Conservation (phyloP, 2,329 filamentous ascomycete genomes). For the Orbilia brochopaga region DNA sequence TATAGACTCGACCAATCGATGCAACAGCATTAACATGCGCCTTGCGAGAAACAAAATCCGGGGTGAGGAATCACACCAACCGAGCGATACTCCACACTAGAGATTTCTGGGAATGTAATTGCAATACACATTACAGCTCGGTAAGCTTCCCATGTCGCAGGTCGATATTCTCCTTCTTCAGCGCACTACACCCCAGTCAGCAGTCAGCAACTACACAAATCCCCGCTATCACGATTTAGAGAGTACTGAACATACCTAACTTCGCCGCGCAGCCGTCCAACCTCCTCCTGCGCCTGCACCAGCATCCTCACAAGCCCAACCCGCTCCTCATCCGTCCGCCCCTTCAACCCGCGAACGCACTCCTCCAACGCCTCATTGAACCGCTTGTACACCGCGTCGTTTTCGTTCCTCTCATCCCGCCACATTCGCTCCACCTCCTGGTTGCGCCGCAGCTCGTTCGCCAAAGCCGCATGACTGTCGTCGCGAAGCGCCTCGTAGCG, state of each 20-base stretch:
- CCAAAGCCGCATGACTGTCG: slow-evolving; percentile 50
- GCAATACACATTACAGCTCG: slow-evolving; percentile 20
- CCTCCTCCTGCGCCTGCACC: slow-evolving; percentile 77
- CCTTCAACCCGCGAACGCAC: slow-evolving; percentile 76
- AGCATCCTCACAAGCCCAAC: slow-evolving; percentile 70
- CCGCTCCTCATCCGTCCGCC: slow-evolving; percentile 74
- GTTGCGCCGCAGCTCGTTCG: slow-evolving; percentile 52
- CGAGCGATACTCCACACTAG: neutral
- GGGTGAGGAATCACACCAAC: neutral
- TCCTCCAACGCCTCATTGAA: slow-evolving; percentile 91
- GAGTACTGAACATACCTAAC: slow-evolving; percentile 62
- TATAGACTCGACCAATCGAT: neutral
- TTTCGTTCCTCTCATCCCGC: slow-evolving; percentile 65
- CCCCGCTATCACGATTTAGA: neutral
- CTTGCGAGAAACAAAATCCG: neutral
- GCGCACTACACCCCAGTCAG: slow-evolving; percentile 7
- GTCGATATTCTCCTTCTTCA: slow-evolving; percentile 49
- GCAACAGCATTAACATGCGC: no score
- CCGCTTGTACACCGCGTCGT: slow-evolving; percentile 86
- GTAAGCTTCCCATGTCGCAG: slow-evolving; percentile 32
- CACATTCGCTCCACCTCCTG: slow-evolving; percentile 53
- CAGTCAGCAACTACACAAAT: slow-evolving; percentile 1
- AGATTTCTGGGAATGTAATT: no score
- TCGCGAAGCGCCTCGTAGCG: slow-evolving; percentile 50
- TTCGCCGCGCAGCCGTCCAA: slow-evolving; percentile 78